Conservation (phyloP, 176 grass and related monocot species). For the Avena eriantha region DNA sequence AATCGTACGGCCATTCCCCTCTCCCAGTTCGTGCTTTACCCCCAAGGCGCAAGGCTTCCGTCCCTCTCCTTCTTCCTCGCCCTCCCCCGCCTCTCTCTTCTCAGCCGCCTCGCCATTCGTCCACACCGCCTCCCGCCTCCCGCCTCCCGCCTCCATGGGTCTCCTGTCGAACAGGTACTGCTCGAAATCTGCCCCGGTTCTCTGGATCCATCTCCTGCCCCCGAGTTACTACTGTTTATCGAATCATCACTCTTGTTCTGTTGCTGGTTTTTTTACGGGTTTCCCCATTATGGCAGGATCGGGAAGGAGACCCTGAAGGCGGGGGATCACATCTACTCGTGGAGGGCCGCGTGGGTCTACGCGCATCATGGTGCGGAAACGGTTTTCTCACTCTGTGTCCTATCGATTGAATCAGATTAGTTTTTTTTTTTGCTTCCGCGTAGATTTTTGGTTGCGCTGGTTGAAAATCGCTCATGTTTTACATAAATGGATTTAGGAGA, state of each 20-base stretch:
- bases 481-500: not conserved
- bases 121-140: not conserved
- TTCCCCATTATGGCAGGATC: conserved; percentile 32
- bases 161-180: conserved; percentile 59
- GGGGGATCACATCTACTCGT: conserved; percentile 88
- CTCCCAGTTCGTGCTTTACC: not conserved
- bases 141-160: conserved; percentile 48
- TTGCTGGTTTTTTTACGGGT: not conserved
- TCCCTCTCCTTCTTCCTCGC: conserved; percentile 3
- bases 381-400: not conserved
- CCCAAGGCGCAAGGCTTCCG: not conserved
- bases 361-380: conserved; percentile 69
- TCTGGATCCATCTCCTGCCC: not conserved
- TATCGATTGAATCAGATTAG: not conserved
- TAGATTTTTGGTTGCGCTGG: not conserved
- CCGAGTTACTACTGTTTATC: no score
- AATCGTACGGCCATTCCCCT: conserved; percentile 36
- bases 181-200: not conserved
- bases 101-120: not conserved
- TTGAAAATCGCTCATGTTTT: not conserved
- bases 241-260: no score
- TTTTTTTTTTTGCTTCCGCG: not conserved
- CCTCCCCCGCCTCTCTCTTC: not conserved
- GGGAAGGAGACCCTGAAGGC: conserved; percentile 72
- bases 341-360: conserved; percentile 74